Conservation (phyloP, 495 filamentous ascomycete genomes). For the Rostrohypoxylon terebratum region DNA sequence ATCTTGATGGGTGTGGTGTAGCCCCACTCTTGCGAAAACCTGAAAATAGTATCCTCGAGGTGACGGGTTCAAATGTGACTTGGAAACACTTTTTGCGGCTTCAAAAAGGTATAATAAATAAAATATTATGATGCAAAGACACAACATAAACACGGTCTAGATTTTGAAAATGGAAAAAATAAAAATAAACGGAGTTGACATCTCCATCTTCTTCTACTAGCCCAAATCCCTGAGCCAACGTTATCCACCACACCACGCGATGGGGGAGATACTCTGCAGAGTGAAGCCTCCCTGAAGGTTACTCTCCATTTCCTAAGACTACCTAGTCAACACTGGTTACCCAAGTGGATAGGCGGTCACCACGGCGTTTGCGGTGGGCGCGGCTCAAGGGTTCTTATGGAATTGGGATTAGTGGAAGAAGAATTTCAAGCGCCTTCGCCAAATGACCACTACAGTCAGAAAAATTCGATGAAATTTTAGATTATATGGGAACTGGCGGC, state of each 20-base stretch:
- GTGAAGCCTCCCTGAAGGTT: slow-evolving; percentile 64
- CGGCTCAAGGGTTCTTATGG: slow-evolving; percentile 61
- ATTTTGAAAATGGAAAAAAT: slow-evolving; percentile 47
- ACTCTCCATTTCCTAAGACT: slow-evolving; percentile 63
- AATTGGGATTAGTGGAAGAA: slow-evolving; percentile 56
- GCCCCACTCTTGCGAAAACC: background rate
- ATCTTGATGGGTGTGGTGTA: background rate
- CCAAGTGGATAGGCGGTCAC: slow-evolving; percentile 63
- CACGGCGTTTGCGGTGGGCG: slow-evolving; percentile 66
- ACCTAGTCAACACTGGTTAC: slow-evolving; percentile 62
- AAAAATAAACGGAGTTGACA: slow-evolving; percentile 58
- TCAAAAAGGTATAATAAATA: slow-evolving; percentile 33
- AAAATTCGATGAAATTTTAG: background rate
- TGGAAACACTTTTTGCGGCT: slow-evolving; percentile 27
- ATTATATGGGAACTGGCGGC: slow-evolving; percentile 33
- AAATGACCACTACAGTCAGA: slow-evolving; percentile 63
- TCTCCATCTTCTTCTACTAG: slow-evolving; percentile 59
- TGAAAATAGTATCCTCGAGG: slow-evolving; percentile 27
- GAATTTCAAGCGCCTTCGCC: slow-evolving; percentile 62
- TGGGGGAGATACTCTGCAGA: slow-evolving; percentile 67
- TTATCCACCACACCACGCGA: slow-evolving; percentile 65
- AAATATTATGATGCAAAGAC: background rate
- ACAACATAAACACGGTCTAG: background rate
- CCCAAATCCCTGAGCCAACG: slow-evolving; percentile 64
- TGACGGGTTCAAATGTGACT: slow-evolving; percentile 27